phyloP scores from a whole-genome alignment of 2,329 filamentous ascomycete species.

The Neopestalotiopsis sp. region DNA sequence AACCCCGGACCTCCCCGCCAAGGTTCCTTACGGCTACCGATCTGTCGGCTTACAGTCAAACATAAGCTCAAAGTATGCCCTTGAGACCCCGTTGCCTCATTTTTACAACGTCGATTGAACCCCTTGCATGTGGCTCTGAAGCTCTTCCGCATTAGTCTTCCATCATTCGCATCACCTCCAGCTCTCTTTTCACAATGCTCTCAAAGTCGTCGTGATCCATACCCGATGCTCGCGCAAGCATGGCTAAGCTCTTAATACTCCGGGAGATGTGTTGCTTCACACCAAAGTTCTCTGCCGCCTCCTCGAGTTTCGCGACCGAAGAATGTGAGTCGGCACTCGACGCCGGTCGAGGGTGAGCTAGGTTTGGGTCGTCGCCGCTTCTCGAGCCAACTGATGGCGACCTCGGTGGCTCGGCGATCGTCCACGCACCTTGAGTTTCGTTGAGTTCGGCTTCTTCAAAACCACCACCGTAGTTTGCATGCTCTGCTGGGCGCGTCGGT shows the following conservation, averaged over 20 bases:
- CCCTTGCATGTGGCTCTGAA: background rate
- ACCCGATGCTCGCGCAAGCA: slow-evolving; percentile 71
- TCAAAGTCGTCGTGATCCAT: slow-evolving; percentile 80
- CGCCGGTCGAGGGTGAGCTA: slow-evolving; percentile 55
- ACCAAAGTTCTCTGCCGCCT: slow-evolving; percentile 62
- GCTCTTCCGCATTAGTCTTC: slow-evolving; percentile 50
- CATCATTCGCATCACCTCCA: slow-evolving; percentile 72
- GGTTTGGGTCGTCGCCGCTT: slow-evolving; percentile 43
- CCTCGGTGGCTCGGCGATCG: slow-evolving; percentile 47
- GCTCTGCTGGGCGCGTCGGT: slow-evolving; percentile 25
- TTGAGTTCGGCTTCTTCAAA: slow-evolving; percentile 35
- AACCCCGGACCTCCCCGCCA: background rate
- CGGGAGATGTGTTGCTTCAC: slow-evolving; percentile 81
- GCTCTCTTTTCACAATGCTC: slow-evolving; percentile 70
- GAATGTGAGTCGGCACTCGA: slow-evolving; percentile 63
- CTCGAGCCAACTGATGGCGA: slow-evolving; percentile 42
- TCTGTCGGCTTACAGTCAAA: background rate
- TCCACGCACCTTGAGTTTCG: slow-evolving; percentile 48
- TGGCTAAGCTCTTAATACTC: slow-evolving; percentile 77
- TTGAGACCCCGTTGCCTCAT: background rate
- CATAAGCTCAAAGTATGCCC: background rate
- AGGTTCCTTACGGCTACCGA: background rate
- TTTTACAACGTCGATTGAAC: background rate
- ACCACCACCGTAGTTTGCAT: slow-evolving; percentile 23
- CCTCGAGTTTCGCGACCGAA: slow-evolving; percentile 67